Conservation (phyloP, 495 filamentous ascomycete genomes). For the Trichocladium antarcticum region DNA sequence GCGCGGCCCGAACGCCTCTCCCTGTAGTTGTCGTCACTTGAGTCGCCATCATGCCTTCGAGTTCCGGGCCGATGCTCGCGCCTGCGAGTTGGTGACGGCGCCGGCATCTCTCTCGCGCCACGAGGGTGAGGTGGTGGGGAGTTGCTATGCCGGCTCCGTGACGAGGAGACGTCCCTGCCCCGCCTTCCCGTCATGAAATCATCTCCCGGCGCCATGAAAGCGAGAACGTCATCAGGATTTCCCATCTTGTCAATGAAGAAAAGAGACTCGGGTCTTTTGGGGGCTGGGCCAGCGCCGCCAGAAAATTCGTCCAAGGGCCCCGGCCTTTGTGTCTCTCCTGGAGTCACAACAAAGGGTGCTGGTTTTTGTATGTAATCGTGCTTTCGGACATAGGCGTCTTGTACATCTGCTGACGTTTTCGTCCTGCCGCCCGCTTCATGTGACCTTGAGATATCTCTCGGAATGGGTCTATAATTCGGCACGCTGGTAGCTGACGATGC, state of each 20-base stretch:
- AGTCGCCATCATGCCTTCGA: slow-evolving; percentile 18
- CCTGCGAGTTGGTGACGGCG: slow-evolving; percentile 9
- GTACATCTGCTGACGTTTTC: too few species aligned
- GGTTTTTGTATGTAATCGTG: too few species aligned
- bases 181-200: slow-evolving; percentile 6
- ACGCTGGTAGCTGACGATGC: slow-evolving; percentile 12
- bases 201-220: slow-evolving; percentile 21
- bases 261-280: slow-evolving; percentile 8
- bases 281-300: not conserved
- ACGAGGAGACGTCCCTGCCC: slow-evolving; percentile 9
- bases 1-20: slow-evolving; percentile 6
- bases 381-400: too few species aligned
- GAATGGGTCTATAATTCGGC: too few species aligned
- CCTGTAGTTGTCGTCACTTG: slow-evolving; percentile 14
- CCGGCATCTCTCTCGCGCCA: slow-evolving; percentile 16
- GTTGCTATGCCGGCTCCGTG: slow-evolving; percentile 10
- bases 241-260: too few species aligned
- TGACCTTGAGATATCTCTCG: too few species aligned
- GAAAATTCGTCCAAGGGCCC: too few species aligned
- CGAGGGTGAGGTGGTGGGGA: slow-evolving; percentile 23
- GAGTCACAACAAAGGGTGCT: too few species aligned
- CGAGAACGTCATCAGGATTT: slow-evolving; percentile 17
- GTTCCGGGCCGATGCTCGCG: slow-evolving; percentile 11
- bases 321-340: too few species aligned
- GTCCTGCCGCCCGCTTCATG: too few species aligned